Conservation (phyloP, 108 stramenopile genomes). For the Chaetoceros muelleri region DNA sequence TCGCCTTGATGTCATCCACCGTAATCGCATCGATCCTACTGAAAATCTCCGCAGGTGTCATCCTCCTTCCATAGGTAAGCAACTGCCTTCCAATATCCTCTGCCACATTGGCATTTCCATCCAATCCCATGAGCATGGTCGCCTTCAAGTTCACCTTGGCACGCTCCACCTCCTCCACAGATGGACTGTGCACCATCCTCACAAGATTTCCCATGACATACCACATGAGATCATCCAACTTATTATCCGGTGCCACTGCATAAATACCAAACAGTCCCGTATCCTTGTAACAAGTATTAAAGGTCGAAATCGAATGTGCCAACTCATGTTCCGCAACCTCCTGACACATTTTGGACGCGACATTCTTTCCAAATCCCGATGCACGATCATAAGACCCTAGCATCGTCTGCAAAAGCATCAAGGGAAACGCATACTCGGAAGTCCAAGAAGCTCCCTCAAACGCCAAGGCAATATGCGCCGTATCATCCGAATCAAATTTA, state of each 20-base stretch:
- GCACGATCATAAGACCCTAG: conserved; percentile 93
- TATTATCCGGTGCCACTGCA: conserved; percentile 86
- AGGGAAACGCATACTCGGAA: conserved; percentile 93
- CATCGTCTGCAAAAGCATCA: conserved; percentile 97
- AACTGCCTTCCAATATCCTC: conserved; percentile 99
- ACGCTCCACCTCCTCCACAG: conserved; percentile 90
- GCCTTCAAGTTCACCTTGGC: conserved; percentile 96
- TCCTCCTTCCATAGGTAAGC: conserved; percentile 95
- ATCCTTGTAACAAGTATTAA: conserved; percentile 99
- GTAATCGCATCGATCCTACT: conserved; percentile 91
- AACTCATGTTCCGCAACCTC: conserved; percentile 84
- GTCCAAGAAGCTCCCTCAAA: conserved; percentile 97
- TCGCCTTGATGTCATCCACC: conserved; percentile 85
- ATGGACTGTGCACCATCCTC: conserved; percentile 77
- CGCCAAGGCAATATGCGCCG: conserved; percentile 92
- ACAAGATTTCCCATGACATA: conserved; percentile 84
- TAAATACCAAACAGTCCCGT: conserved; percentile 98
- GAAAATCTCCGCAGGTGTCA: conserved; percentile 97
- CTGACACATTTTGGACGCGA: conserved; percentile 81
- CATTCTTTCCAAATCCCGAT: conserved; percentile 77
- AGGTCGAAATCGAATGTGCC: conserved; percentile 88
- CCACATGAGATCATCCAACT: conserved; percentile 80
- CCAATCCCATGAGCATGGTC: conserved; percentile 94
- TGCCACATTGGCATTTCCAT: conserved; percentile 90
- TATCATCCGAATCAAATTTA: conserved; percentile 82